These are phyloP conservation scores for Pseudognaphalium luteoalbum DNA, from an alignment of 129 eudicot species.

Conservation along the genomic window DNA sequence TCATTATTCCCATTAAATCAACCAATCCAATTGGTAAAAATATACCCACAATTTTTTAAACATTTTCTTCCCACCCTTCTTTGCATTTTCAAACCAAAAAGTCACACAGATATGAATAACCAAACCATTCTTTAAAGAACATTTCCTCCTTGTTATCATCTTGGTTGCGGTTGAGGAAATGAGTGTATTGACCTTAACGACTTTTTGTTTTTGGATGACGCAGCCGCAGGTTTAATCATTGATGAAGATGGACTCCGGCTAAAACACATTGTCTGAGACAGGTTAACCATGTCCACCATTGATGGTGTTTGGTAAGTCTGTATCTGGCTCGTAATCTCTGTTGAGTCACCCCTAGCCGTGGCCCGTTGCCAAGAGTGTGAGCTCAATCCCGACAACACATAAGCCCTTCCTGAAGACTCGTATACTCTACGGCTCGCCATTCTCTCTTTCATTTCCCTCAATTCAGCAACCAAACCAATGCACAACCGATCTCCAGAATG, in stretches of 20 bases:
- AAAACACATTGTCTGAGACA: constrained; percentile 68
- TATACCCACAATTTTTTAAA: background rate
- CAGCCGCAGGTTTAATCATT: constrained; percentile 40
- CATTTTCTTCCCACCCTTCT: background rate
- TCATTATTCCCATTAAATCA: constrained; percentile 1
- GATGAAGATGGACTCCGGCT: constrained; percentile 49
- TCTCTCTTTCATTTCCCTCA: constrained; percentile 74
- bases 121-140: background rate
- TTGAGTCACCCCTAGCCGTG: constrained; percentile 78
- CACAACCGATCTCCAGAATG: constrained; percentile 57
- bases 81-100: constrained; percentile 5
- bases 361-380: constrained; percentile 97
- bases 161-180: constrained; percentile 55
- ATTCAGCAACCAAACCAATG: constrained; percentile 60
- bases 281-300: constrained; percentile 79
- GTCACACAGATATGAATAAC: background rate
- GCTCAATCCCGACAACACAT: constrained; percentile 76
- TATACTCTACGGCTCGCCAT: constrained; percentile 69
- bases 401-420: constrained; percentile 79
- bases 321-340: constrained; percentile 45
- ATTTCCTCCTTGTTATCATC: constrained; percentile 31
- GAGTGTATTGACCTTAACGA: constrained; percentile 53
- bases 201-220: constrained; percentile 39
- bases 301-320: constrained; percentile 72
- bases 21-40: background rate